Evolutionary conservation across 495 filamentous ascomycete genomes (phyloP).

Genomic region (Massariosphaeria phaeospora): DNA sequence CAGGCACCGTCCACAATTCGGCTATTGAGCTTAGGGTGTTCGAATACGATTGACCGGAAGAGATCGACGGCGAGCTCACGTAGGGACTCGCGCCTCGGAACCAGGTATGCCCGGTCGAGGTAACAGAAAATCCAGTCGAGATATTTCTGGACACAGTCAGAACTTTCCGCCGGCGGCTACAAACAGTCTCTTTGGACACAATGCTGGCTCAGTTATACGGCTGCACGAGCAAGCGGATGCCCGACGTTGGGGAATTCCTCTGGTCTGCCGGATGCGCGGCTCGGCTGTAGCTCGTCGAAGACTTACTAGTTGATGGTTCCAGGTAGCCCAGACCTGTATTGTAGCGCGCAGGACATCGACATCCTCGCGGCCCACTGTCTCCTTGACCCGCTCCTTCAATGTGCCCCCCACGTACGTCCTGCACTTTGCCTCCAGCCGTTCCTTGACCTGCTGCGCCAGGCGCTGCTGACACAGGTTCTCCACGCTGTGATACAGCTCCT

Average conservation of each 20-base stretch:
- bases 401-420: slow-evolving; percentile 55
- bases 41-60: slow-evolving; percentile 54
- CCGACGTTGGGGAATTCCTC: no score
- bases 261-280: not conserved
- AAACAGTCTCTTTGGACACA: slow-evolving; percentile 4
- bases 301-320: slow-evolving; percentile 72
- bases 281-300: not conserved
- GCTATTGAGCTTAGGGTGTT: slow-evolving; percentile 48
- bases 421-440: slow-evolving; percentile 58
- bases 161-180: not conserved
- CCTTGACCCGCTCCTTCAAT: slow-evolving; percentile 51
- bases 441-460: slow-evolving; percentile 58
- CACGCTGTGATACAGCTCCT: slow-evolving; percentile 82
- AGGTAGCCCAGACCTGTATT: slow-evolving; percentile 66
- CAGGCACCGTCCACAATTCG: slow-evolving; percentile 68
- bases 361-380: slow-evolving; percentile 49
- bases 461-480: slow-evolving; percentile 84
- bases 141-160: slow-evolving; percentile 49
- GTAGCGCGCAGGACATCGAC: slow-evolving; percentile 61
- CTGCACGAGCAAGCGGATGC: no score
- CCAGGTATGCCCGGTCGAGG: slow-evolving; percentile 81
- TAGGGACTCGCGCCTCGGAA: slow-evolving; percentile 57
- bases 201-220: no score
- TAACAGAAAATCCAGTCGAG: slow-evolving; percentile 87
- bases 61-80: slow-evolving; percentile 54